Base-by-base conservation (phyloP, 1,139 yeast species). In the Eremothecium sinecaudum region DNA sequence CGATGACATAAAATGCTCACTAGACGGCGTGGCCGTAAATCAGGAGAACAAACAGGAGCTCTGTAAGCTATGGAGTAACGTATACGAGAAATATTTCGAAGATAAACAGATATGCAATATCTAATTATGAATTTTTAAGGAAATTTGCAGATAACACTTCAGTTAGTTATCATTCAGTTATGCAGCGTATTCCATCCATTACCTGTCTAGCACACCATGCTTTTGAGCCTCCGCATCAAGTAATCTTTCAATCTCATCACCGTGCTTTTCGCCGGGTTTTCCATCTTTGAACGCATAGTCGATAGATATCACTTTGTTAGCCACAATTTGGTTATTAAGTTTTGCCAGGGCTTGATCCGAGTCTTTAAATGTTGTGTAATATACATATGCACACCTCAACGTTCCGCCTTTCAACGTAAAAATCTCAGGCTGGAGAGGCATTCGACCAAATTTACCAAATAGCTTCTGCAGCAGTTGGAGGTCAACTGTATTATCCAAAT, bases 211-310 rank as follows among this genome's bases (percentile, higher is more conserved):
- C 23, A 47, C 24, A 25, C 53, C 53, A 39, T 58, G 52, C 45
- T 61, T 63, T 39, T 59, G 56, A 2, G 92, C 94, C 50, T 75
- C 79, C 32, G 67, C 70, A 12, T 92, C 90, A 40, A 87, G 63
- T 33, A 71, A 44, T 46, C 96, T 65, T 50, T 87, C 96, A 0
- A 75, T 75, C 18, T 67, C 68, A 47, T 79, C 92, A n/a, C 96
- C 96, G 49, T 84, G 94, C 31, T 72, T 67, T 8, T 59, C 62
- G 32, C 65, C 67, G 34, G 66, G 66, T 12, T 71, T 66, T 40
- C 73, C 74, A 44, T 71, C 75, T 56, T 82, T 83, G 50, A 67
- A 75, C 0, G 95, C 94, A 53, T 84, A 87, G 18, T 71, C 70
- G 2, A 87, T 64, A 3, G 61, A 56, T 2, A 83, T 63, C 25